Base-by-base conservation (phyloP, 148 eudicot genomes). In the Amaranthus palmeri region DNA sequence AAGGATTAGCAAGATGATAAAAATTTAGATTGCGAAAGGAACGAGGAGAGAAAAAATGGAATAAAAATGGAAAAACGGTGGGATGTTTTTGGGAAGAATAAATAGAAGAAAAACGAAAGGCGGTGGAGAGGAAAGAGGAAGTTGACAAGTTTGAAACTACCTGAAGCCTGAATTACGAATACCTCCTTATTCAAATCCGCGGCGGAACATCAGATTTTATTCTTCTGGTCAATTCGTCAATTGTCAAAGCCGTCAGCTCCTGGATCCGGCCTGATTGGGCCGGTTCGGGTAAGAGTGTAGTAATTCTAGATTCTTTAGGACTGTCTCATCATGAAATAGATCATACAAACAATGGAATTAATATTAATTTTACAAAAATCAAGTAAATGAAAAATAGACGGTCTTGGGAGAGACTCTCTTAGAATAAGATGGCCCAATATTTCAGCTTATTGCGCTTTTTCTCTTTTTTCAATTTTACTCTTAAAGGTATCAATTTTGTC, bases 51-150 rank as follows among this genome's bases (percentile, higher is more conserved):
- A 10, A 14, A 41, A 4, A 6, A 25, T 6, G 13, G 12, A 17
- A 49, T 10, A 4, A 47, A 14, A 15, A 4, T 8, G 51, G 41
- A 41, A 47, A 40, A 36, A 15, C 42, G n/a, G 15, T n/a, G 11
- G 45, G 3, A 50, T 6, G 18, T 25, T 15, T 40, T 0, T 42
- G 63, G 41, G 58, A 10, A n/a, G 67, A 9, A 43, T 53, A 50
- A 61, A 69, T 69, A 55, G 61, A 14, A 18, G 18, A 14, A 11
- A 10, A 57, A 63, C 54, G 70, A 62, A 45, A 55, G 61, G 18
- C 13, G 70, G 55, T 64, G 42, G 61, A 25, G 25, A 63, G 53
- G 8, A 36, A 40, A 48, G 42, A 60, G 42, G 42, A 60, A 60
- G 64, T 61, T 58, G 5, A 61, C 14, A 25, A 61, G 65, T 61